phyloP scores from a whole-genome alignment of 2,329 filamentous ascomycete genomes.

The Botrytis fabae region DNA sequence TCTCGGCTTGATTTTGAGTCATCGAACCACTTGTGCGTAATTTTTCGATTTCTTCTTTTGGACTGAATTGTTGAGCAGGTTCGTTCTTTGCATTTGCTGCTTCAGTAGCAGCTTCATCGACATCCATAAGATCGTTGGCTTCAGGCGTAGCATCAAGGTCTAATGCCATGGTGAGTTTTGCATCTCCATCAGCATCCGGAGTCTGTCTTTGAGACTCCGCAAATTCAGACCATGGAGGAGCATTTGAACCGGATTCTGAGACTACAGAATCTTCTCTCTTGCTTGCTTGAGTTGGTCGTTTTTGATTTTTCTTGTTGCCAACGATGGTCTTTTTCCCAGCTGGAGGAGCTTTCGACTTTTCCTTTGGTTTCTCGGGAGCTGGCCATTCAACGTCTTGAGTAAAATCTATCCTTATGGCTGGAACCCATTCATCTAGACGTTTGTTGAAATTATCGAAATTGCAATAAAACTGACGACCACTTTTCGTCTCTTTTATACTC shows the following conservation, averaged over 20 bases:
- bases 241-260: slow-evolving; percentile 38
- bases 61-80: slow-evolving; percentile 56
- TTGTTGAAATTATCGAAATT: slow-evolving; percentile 42
- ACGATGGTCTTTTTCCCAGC: slow-evolving; percentile 45
- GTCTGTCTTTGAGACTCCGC: slow-evolving; percentile 37
- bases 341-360: slow-evolving; percentile 66
- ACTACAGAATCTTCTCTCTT: slow-evolving; percentile 40
- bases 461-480: slow-evolving; percentile 56
- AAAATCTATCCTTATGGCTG: slow-evolving; percentile 79
- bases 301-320: slow-evolving; percentile 46
- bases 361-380: slow-evolving; percentile 74
- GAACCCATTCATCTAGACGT: slow-evolving; percentile 72
- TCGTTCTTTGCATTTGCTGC: slow-evolving; percentile 41
- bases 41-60: slow-evolving; percentile 94
- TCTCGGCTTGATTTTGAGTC: slow-evolving; percentile 98
- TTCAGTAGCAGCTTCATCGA: slow-evolving; percentile 51
- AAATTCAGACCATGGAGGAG: slow-evolving; percentile 40
- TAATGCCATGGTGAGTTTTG: slow-evolving; percentile 32
- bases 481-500: slow-evolving; percentile 89
- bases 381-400: slow-evolving; percentile 95
- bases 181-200: slow-evolving; percentile 35
- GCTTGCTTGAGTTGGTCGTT: slow-evolving; percentile 35
- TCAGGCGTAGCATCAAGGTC: slow-evolving; percentile 39
- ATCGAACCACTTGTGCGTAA: slow-evolving; percentile 92
- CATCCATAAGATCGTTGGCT: slow-evolving; percentile 50